Conservation (phyloP, 2,329 filamentous ascomycete species). For the Whalleya microplaca region DNA sequence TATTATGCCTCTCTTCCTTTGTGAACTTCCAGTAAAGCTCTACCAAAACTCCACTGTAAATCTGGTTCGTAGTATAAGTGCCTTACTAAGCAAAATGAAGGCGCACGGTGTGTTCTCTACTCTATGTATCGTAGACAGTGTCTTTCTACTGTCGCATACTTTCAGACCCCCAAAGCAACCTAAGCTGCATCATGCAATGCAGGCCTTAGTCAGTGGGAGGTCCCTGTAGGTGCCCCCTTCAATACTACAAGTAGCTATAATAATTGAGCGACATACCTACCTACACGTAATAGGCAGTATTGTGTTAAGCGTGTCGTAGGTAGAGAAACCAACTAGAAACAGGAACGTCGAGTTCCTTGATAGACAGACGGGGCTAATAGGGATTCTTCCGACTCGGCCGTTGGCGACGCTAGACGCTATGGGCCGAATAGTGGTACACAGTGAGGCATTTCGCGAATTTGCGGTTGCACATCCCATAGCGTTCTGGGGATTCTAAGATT, state of each 20-base stretch:
- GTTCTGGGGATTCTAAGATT: neutral
- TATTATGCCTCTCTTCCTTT: neutral
- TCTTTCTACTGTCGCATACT: neutral
- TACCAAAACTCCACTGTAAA: neutral
- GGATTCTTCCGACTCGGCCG: no score
- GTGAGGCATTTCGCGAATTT: conserved; percentile 9
- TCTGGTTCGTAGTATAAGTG: neutral
- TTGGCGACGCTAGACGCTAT: no score
- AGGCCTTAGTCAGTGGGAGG: neutral
- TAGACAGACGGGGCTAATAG: no score
- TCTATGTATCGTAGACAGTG: neutral
- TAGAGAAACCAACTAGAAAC: no score
- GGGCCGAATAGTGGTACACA: neutral
- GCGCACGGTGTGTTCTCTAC: neutral
- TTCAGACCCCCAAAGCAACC: neutral
- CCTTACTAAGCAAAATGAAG: neutral
- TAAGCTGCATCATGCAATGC: neutral
- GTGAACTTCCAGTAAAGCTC: neutral
- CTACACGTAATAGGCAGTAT: neutral
- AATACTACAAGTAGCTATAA: no score
- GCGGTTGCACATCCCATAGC: neutral
- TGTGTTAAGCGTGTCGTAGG: no score
- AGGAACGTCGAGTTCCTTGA: no score
- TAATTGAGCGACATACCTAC: no score
- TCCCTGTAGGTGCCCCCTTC: neutral